Evolutionary conservation across 768 basidiomycete genomes (phyloP), one percentile per base, ranked within the genome.

Genomic region (Cyclocybe aegerita): DNA sequence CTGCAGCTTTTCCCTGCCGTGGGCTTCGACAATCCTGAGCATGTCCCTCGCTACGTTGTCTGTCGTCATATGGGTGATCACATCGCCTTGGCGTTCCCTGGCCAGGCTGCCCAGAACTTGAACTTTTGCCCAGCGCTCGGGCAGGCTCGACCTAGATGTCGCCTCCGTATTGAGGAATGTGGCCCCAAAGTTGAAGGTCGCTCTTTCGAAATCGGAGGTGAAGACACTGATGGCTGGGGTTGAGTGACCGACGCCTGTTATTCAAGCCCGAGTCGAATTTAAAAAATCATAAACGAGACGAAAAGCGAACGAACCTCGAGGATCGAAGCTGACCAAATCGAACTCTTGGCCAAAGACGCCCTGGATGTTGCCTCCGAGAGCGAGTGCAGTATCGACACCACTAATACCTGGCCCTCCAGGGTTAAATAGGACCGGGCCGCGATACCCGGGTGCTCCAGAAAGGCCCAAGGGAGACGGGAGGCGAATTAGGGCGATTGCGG

Each of bases 341-440:
- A 74, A 80, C 39, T 70, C 62, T 12, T 72, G 68, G 4, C 78
- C 77, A 5, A 79, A 40, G 9, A 74, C 55, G 1, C 46, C 33
- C 6, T 63, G 57, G 9, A 78, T 44, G 1, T 46, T 31, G 9
- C 58, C 50, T 1, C 69, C 76, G 34, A 10, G 17, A 0, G 34
- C 14, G 4, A 23, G 23, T 15, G 72, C 53, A 0, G 68, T 14
- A 4, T 62, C 58, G 5, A 77, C 69, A 3, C 78, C 76, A 50
- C 73, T 73, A 2, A 69, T 72, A 7, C 77, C 78, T 1, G 77
- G 78, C 0, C 78, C 77, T n/a, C 77, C 75, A 1, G 76, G 77
- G 45, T 78, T 78, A 54, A 75, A 65, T 2, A 78, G 58, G 8
- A 78, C 62, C 0, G 76, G 76, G 0, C 78, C 78, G 17, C 69